Evolutionary conservation across 257 asterid genomes (phyloP).

Genomic region (Scutellaria barbata): DNA sequence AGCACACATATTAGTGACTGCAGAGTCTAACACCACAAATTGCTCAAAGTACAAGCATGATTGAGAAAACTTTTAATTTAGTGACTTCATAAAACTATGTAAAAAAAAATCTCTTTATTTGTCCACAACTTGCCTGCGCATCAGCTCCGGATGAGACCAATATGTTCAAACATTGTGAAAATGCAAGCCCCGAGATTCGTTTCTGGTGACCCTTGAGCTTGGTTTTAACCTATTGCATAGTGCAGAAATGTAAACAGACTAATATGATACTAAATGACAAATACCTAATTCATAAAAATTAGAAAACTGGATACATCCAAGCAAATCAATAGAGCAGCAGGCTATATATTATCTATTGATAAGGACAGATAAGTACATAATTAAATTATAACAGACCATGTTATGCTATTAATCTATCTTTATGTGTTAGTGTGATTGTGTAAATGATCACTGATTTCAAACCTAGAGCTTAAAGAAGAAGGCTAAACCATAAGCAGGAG

Average conservation of each 20-base stretch:
- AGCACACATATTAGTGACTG: constrained; percentile 17
- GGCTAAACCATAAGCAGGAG: constrained; percentile 9
- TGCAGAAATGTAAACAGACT: neutral
- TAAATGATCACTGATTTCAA: neutral
- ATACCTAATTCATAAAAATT: neutral
- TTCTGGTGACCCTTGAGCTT: constrained; percentile 97
- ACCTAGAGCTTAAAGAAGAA: neutral
- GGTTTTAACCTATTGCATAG: constrained; percentile 65
- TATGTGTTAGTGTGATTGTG: neutral
- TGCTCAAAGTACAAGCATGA: neutral
- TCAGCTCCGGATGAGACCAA: constrained; percentile 97
- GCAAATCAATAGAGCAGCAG: constrained; percentile 10
- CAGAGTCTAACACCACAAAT: neutral
- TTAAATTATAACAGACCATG: neutral
- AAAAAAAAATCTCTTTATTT: neutral
- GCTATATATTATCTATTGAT: neutral
- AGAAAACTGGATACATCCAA: neutral
- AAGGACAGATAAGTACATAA: neutral
- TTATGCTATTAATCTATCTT: neutral
- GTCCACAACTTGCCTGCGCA: constrained; percentile 68
- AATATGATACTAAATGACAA: too few relatives aligned
- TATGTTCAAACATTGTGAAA: constrained; percentile 80
- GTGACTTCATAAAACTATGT: neutral
- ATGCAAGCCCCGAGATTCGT: constrained; percentile 92
- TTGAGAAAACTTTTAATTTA: neutral